Conservation (phyloP, 495 filamentous ascomycete genomes). For the Penicillium cosmopolitanum region DNA sequence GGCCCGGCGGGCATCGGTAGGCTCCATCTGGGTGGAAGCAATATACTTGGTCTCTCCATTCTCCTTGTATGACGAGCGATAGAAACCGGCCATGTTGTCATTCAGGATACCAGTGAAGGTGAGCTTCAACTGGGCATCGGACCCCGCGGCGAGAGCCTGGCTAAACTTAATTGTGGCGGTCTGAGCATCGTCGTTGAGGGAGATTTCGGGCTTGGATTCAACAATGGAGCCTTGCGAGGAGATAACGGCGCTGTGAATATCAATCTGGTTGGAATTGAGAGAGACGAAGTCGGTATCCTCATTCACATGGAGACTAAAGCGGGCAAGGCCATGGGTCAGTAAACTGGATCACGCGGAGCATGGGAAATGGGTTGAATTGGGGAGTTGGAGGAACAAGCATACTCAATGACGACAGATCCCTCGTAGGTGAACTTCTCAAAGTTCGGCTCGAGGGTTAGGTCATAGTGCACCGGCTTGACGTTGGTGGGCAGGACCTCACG, state of each 20-base stretch:
- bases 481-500: constrained; percentile 70
- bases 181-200: constrained; percentile 61
- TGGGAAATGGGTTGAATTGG: neutral
- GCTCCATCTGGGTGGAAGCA: constrained; percentile 69
- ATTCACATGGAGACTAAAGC: constrained; percentile 69
- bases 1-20: constrained; percentile 65
- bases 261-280: constrained; percentile 84
- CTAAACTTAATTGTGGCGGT: constrained; percentile 63
- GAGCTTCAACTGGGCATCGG: constrained; percentile 61
- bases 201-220: constrained; percentile 54
- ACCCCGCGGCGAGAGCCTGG: constrained; percentile 58
- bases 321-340: constrained; percentile 7
- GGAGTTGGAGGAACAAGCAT: constrained; percentile 25
- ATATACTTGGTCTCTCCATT: constrained; percentile 62
- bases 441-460: constrained; percentile 68
- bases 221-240: constrained; percentile 49
- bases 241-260: constrained; percentile 77
- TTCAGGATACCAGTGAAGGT: constrained; percentile 66
- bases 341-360: neutral
- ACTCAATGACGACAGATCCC: constrained; percentile 67
- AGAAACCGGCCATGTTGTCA: constrained; percentile 72
- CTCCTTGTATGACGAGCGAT: constrained; percentile 65
- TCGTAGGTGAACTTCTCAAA: constrained; percentile 66
- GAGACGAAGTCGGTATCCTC: constrained; percentile 86
- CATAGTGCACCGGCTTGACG: constrained; percentile 68